These are phyloP conservation scores for Adansonia madagascariensis DNA, from an alignment of 441 rosid genomes.

Conservation along the genomic window DNA sequence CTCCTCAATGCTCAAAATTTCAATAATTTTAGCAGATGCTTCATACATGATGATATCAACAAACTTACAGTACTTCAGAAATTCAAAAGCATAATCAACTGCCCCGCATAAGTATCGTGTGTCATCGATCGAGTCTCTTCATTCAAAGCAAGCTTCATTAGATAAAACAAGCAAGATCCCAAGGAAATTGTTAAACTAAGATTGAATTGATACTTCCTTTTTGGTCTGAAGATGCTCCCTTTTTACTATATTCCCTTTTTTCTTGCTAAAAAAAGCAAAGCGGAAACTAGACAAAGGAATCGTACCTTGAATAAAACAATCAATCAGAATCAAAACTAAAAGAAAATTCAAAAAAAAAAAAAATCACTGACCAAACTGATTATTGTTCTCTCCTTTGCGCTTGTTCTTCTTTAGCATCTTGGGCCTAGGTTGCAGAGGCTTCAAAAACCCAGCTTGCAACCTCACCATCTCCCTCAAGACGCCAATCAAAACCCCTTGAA, in stretches of 20 bases:
- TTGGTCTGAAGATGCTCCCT: not conserved
- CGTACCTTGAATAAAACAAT: not conserved
- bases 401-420: slow-evolving; percentile 56
- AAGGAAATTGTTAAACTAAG: not conserved
- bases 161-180: not conserved
- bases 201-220: not conserved
- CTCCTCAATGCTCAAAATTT: not conserved
- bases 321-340: not conserved
- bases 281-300: not conserved
- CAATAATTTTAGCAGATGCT: not conserved
- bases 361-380: slow-evolving; percentile 18
- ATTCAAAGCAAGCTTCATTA: not conserved
- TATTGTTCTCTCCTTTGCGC: slow-evolving; percentile 28
- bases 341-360: not conserved
- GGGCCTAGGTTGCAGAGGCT: slow-evolving; percentile 66
- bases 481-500: slow-evolving; percentile 59
- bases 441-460: slow-evolving; percentile 70
- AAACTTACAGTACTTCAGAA: not conserved
- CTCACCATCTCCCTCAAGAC: slow-evolving; percentile 79
- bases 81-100: not conserved
- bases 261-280: not conserved
- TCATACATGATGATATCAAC: not conserved
- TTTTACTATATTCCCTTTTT: no score
- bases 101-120: not conserved
- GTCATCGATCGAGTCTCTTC: not conserved